phyloP scores from a whole-genome alignment of 1,284 basidiomycete species.

The Trametes sp. region DNA sequence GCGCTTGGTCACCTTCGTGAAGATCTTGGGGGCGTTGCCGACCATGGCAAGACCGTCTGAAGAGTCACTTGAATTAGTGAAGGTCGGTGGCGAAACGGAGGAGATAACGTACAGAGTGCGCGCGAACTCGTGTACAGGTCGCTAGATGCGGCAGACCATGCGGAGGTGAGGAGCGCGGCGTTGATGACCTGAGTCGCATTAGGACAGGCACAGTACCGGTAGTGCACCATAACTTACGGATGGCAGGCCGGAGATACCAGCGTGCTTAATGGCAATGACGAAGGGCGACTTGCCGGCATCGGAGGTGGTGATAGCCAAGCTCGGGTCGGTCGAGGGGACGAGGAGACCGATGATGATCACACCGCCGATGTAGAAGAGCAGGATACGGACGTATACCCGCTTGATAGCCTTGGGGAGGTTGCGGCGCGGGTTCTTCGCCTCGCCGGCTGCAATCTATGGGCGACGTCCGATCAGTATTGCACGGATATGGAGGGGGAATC shows the following conservation, averaged over 20 bases:
- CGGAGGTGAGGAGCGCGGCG: slow-evolving; percentile 84
- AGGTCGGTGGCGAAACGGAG: no score
- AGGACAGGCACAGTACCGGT: background rate
- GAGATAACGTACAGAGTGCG: slow-evolving; percentile 68
- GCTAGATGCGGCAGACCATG: slow-evolving; percentile 87
- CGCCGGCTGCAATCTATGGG: slow-evolving; percentile 74
- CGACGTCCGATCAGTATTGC: background rate
- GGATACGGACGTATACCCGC: slow-evolving; percentile 77
- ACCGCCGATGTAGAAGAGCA: slow-evolving; percentile 72
- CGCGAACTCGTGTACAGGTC: slow-evolving; percentile 87
- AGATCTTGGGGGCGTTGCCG: slow-evolving; percentile 83
- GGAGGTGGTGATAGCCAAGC: slow-evolving; percentile 60
- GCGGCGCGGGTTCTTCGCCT: slow-evolving; percentile 73
- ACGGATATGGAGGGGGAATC: background rate
- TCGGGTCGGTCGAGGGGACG: slow-evolving; percentile 70
- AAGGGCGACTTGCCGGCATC: slow-evolving; percentile 82
- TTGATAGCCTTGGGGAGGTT: slow-evolving; percentile 75
- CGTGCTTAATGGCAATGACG: slow-evolving; percentile 79
- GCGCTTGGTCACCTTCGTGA: slow-evolving; percentile 68
- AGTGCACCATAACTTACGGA: slow-evolving; percentile 66
- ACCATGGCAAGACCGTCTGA: slow-evolving; percentile 79
- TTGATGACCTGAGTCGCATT: slow-evolving; percentile 72
- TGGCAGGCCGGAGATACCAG: slow-evolving; percentile 81
- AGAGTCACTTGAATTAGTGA: background rate
- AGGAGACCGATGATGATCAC: slow-evolving; percentile 75